Percentiles rank a stretch among this genome's conserved stretches.
These are phyloP conservation scores for Phytophthora parvispora DNA, from an alignment of 352 stramenopile genomes.

Conservation along the genomic window DNA sequence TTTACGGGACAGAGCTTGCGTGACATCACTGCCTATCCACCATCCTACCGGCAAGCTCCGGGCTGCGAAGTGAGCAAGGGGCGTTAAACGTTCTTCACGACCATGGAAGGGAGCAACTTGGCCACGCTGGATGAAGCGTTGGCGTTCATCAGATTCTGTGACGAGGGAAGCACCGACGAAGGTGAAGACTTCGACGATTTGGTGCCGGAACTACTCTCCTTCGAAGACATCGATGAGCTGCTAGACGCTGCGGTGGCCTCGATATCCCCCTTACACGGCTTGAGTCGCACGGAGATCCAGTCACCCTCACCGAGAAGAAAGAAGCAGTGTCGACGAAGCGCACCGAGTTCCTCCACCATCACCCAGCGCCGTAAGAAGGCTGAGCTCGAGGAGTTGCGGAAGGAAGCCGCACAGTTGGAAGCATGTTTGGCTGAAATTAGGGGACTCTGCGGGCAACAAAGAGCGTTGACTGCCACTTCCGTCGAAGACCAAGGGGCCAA, in stretches of 20 bases:
- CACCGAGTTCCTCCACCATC: constrained; percentile 21
- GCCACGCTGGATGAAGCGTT: constrained; percentile 22
- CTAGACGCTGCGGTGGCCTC: background rate
- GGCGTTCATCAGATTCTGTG: constrained; percentile 20
- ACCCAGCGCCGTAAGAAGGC: constrained; percentile 22
- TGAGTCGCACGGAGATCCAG: background rate
- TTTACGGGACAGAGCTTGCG: too few relatives aligned
- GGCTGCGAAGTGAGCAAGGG: background rate
- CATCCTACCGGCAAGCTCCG: constrained; percentile 8
- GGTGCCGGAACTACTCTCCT: background rate
- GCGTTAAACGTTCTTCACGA: background rate
- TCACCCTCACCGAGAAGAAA: background rate
- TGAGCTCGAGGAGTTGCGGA: constrained; percentile 19
- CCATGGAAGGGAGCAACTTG: constrained; percentile 6
- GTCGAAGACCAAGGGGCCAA: background rate
- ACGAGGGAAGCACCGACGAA: background rate
- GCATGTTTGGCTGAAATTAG: background rate
- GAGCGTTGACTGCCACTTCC: background rate
- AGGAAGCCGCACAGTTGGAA: constrained; percentile 13
- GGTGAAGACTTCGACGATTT: background rate
- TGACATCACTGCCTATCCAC: too few relatives aligned
- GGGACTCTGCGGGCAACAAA: background rate
- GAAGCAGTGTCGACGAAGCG: constrained; percentile 5
- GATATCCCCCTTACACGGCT: background rate
- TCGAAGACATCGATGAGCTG: constrained; percentile 6